These are phyloP conservation scores for Nevesoporus exiguus DNA, from an alignment of 768 basidiomycete species.

Conservation along the genomic window DNA sequence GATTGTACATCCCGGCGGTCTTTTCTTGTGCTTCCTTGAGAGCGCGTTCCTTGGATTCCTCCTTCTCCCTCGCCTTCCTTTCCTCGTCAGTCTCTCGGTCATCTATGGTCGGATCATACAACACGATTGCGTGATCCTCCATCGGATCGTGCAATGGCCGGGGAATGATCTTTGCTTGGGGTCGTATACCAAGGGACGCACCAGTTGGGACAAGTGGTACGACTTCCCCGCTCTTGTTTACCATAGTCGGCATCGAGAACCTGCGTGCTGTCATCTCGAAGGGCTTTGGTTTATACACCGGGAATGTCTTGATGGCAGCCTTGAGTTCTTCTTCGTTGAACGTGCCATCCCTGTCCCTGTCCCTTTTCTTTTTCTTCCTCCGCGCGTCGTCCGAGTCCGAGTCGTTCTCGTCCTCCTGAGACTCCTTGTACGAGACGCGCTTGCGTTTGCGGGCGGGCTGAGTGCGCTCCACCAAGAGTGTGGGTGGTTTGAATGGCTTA, in stretches of 20 bases:
- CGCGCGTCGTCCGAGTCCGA: slow-evolving; percentile 48
- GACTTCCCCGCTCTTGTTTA: slow-evolving; percentile 61
- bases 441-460: slow-evolving; percentile 82
- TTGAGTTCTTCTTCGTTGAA: slow-evolving; percentile 62
- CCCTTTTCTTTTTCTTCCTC: slow-evolving; percentile 66
- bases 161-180: slow-evolving; percentile 75
- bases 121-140: slow-evolving; percentile 95
- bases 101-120: slow-evolving; percentile 96
- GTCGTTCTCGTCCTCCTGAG: slow-evolving; percentile 55
- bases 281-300: slow-evolving; percentile 79
- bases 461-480: slow-evolving; percentile 44
- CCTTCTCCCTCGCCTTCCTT: slow-evolving; percentile 65
- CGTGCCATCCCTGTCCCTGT: slow-evolving; percentile 53
- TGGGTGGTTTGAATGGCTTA: slow-evolving; percentile 80
- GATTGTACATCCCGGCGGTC: slow-evolving; percentile 74
- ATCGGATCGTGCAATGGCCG: slow-evolving; percentile 96
- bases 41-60: slow-evolving; percentile 63
- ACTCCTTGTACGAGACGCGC: slow-evolving; percentile 81
- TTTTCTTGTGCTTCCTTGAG: slow-evolving; percentile 65
- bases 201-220: slow-evolving; percentile 58
- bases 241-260: slow-evolving; percentile 85
- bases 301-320: slow-evolving; percentile 64
- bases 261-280: slow-evolving; percentile 57
- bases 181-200: slow-evolving; percentile 80
- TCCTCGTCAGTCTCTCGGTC: slow-evolving; percentile 89